Percentiles rank a stretch among this genome's conserved stretches.
These are phyloP conservation scores for Incumbomyces lentus DNA, from an alignment of 2,329 filamentous ascomycete genomes.

Conservation along the genomic window DNA sequence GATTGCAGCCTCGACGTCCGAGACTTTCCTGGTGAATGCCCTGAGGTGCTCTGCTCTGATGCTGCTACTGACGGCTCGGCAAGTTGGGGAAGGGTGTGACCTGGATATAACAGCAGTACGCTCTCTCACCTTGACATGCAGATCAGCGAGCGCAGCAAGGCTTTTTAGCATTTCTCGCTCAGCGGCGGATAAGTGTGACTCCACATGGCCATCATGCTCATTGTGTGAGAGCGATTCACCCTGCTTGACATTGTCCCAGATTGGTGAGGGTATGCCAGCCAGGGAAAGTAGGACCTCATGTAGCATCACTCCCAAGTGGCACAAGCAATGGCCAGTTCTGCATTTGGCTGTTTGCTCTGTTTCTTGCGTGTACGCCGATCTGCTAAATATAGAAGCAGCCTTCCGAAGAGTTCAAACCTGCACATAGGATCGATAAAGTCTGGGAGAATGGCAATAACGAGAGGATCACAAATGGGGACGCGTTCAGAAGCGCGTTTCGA, in stretches of 20 bases:
- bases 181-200: slow-evolving; percentile 52
- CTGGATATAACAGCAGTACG: slow-evolving; percentile 58
- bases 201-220: slow-evolving; percentile 33
- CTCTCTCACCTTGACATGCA: slow-evolving; percentile 62
- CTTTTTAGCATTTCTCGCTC: slow-evolving; percentile 73
- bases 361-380: no score
- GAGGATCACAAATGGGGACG: no score
- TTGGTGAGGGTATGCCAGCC: slow-evolving; percentile 82
- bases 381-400: slow-evolving; percentile 28
- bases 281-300: slow-evolving; percentile 97
- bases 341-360: no score
- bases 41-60: slow-evolving; percentile 66
- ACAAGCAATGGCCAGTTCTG: no score
- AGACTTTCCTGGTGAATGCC: slow-evolving; percentile 70
- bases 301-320: slow-evolving; percentile 53
- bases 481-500: neutral
- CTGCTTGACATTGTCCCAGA: slow-evolving; percentile 49
- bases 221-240: slow-evolving; percentile 36
- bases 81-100: slow-evolving; percentile 68
- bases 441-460: neutral
- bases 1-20: slow-evolving; percentile 73
- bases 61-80: slow-evolving; percentile 73
- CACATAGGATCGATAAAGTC: slow-evolving; percentile 28
- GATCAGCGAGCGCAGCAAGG: slow-evolving; percentile 64
- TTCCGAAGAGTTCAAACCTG: slow-evolving; percentile 36